A percentile compares a stretch with the other conserved stretches of the same genome.
Evolutionary conservation across 2,329 filamentous ascomycete species (phyloP).

Genomic region (Curvularia lunata): DNA sequence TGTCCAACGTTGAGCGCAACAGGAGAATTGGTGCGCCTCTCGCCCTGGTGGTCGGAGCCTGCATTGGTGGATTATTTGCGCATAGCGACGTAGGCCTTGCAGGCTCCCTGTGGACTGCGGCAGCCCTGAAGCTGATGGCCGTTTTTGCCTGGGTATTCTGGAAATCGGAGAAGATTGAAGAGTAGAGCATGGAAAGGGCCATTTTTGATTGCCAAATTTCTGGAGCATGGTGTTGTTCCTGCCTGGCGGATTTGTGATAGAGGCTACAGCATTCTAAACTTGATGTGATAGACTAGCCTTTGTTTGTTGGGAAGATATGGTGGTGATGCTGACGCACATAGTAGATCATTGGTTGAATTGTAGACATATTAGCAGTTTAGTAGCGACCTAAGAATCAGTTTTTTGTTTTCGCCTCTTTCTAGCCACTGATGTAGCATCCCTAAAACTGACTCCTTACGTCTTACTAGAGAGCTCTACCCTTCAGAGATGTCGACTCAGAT

Average conservation of each 20-base stretch:
- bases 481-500: background rate
- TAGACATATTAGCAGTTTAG: background rate
- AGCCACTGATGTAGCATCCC: background rate
- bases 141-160: conserved; percentile 52
- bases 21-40: conserved; percentile 59
- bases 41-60: conserved; percentile 60
- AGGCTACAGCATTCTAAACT: background rate
- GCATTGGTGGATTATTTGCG: conserved; percentile 62
- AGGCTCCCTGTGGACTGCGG: conserved; percentile 59
- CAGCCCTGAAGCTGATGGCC: conserved; percentile 48
- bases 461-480: background rate
- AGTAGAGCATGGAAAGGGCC: background rate
- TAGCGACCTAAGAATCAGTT: background rate
- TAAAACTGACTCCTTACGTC: background rate
- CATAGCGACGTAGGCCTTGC: conserved; percentile 59
- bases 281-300: background rate
- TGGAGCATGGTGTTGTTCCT: background rate
- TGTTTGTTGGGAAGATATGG: background rate
- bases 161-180: conserved; percentile 39
- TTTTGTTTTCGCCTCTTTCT: background rate
- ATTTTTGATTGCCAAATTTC: background rate
- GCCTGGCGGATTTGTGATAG: background rate
- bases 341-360: background rate
- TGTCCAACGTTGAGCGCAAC: conserved; percentile 60
- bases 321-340: background rate